phyloP scores from a whole-genome alignment of 2,329 filamentous ascomycete species.

The Aspergillus sp. region DNA sequence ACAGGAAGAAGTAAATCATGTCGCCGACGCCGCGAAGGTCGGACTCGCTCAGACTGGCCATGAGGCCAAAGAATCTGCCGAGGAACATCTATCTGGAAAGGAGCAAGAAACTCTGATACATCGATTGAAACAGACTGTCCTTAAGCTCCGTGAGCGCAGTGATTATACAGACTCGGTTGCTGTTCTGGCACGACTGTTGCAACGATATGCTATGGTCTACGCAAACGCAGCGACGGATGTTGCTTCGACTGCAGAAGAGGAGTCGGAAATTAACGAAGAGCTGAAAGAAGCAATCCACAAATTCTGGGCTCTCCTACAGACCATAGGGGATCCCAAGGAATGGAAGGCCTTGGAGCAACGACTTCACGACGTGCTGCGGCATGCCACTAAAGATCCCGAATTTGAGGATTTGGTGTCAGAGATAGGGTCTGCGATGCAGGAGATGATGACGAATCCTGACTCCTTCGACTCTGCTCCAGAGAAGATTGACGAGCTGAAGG shows the following conservation, averaged over 20 bases:
- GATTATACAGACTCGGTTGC: constrained; percentile 89
- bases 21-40: constrained; percentile 44
- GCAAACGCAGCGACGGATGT: constrained; percentile 70
- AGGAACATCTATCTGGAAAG: constrained; percentile 69
- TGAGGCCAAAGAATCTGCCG: constrained; percentile 68
- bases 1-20: constrained; percentile 54
- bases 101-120: constrained; percentile 71
- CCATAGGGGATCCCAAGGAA: constrained; percentile 70
- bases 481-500: constrained; percentile 60
- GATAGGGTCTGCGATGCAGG: constrained; percentile 71
- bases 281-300: constrained; percentile 74
- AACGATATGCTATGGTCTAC: constrained; percentile 76
- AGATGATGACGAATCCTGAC: constrained; percentile 78
- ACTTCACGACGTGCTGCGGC: constrained; percentile 69
- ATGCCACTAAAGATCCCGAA: constrained; percentile 74
- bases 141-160: constrained; percentile 69
- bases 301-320: constrained; percentile 76
- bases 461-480: constrained; percentile 78
- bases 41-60: constrained; percentile 42
- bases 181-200: constrained; percentile 70
- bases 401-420: constrained; percentile 77
- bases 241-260: constrained; percentile 64
- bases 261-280: constrained; percentile 70
- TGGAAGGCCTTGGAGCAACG: constrained; percentile 74
- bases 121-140: constrained; percentile 73